Conservation (phyloP, 2,329 filamentous ascomycete genomes). For the Neonectria ditissima region DNA sequence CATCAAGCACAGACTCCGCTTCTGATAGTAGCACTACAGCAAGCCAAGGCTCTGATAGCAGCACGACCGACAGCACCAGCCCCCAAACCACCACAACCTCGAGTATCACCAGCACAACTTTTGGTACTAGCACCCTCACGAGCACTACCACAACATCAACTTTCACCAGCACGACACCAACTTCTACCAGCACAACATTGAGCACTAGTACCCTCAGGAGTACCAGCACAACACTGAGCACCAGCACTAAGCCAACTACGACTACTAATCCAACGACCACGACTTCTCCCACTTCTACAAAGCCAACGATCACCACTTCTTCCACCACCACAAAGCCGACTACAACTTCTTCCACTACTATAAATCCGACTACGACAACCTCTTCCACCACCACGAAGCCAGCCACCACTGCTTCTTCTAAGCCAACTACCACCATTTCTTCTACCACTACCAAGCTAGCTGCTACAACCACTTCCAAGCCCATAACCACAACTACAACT, state of each 20-base stretch:
- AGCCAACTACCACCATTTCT: not conserved
- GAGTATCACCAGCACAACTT: not conserved
- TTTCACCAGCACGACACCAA: not conserved
- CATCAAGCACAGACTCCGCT: not conserved
- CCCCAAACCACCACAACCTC: not conserved
- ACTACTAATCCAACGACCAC: not conserved
- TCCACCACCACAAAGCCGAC: not conserved
- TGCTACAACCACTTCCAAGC: not conserved
- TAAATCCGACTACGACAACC: not conserved
- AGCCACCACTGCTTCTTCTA: not conserved
- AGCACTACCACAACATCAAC: not conserved
- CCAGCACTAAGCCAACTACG: not conserved
- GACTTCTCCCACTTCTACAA: not conserved
- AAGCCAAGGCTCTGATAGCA: not conserved
- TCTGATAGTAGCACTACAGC: not conserved
- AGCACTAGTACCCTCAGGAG: not conserved
- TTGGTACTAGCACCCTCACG: not conserved
- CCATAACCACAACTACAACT: not conserved
- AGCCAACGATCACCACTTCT: not conserved
- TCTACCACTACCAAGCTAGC: not conserved
- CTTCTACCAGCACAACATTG: not conserved
- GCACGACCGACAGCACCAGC: not conserved
- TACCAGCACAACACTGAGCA: not conserved
- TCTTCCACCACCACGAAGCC: not conserved
- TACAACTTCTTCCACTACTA: not conserved